Evolutionary conservation across 106 monocot genomes (phyloP).

Genomic region (Allium fistulosum): DNA sequence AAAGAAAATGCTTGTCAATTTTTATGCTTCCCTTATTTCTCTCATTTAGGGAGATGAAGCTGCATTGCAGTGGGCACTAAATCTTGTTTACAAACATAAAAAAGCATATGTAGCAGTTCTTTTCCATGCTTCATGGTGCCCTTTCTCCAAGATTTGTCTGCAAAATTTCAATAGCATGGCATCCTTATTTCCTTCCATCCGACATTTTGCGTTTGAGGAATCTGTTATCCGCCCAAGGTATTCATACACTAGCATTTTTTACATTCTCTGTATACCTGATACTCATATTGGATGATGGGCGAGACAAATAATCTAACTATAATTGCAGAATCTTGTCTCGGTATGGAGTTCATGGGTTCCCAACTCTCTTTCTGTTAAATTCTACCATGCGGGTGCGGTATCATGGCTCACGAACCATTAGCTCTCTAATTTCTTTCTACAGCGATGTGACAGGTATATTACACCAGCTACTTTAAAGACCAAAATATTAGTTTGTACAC

Average conservation of each 20-base stretch:
- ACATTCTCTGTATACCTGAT: too few relatives aligned
- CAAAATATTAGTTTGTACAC: too few relatives aligned
- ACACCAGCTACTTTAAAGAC: not conserved
- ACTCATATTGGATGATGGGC: too few relatives aligned
- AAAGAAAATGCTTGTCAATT: too few relatives aligned
- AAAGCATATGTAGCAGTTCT: constrained; percentile 55
- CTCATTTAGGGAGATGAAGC: constrained; percentile 58
- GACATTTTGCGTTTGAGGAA: constrained; percentile 86
- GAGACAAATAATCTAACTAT: too few relatives aligned
- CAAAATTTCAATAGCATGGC: constrained; percentile 54
- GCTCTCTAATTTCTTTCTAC: constrained; percentile 63
- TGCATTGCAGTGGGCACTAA: constrained; percentile 49
- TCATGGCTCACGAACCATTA: constrained; percentile 66
- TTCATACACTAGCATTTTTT: not conserved
- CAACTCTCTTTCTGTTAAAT: constrained; percentile 82
- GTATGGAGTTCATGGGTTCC: constrained; percentile 89
- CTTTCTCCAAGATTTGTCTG: constrained; percentile 70
- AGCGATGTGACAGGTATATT: constrained; percentile 59
- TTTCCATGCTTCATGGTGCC: constrained; percentile 96
- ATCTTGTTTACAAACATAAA: constrained; percentile 41
- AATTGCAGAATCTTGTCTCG: constrained; percentile 64
- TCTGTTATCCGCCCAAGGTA: constrained; percentile 80
- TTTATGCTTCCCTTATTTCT: not conserved
- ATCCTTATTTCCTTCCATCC: constrained; percentile 61
- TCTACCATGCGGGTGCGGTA: constrained; percentile 81